Evolutionary conservation across 2,329 filamentous ascomycete genomes (phyloP).

Genomic region (Diaporthe vaccinii): DNA sequence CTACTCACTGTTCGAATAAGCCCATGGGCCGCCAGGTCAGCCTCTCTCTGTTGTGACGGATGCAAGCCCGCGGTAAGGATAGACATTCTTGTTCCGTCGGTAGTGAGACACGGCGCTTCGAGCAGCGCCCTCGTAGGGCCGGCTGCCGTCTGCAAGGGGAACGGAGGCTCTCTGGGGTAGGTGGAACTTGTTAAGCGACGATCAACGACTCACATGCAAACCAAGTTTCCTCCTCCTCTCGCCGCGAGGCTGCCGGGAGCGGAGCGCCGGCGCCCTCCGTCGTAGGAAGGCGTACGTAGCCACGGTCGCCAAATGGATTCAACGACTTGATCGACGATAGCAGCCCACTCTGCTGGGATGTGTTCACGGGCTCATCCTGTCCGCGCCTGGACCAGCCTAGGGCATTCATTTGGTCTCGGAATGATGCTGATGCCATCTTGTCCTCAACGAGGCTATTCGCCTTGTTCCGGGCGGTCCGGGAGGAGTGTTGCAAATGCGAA

Average conservation of each 20-base stretch:
- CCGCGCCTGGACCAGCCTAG: constrained; percentile 94
- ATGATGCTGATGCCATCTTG: constrained; percentile 86
- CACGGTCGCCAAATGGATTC: constrained; percentile 88
- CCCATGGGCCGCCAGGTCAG: constrained; percentile 45
- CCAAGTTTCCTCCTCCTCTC: constrained; percentile 96
- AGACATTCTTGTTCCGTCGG: constrained; percentile 49
- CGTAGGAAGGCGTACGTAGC: constrained; percentile 92
- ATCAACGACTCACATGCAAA: constrained; percentile 84
- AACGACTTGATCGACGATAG: constrained; percentile 85
- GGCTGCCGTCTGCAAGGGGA: constrained; percentile 56
- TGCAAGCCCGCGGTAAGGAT: constrained; percentile 25
- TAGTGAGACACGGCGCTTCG: constrained; percentile 58
- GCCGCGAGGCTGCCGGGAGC: constrained; percentile 83
- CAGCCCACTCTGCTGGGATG: constrained; percentile 78
- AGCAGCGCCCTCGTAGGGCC: constrained; percentile 54
- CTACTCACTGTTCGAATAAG: constrained; percentile 80
- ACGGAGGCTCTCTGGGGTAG: constrained; percentile 47
- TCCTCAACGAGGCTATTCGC: not conserved
- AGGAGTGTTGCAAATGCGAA: not conserved
- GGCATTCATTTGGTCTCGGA: constrained; percentile 94
- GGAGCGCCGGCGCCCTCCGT: constrained; percentile 86
- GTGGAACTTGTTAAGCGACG: constrained; percentile 44
- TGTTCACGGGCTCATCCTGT: constrained; percentile 81
- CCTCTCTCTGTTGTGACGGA: constrained; percentile 41
- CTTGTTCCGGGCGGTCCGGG: constrained; percentile 33